phyloP scores from a whole-genome alignment of 2,329 filamentous ascomycete species.

The Endothia cerciana region DNA sequence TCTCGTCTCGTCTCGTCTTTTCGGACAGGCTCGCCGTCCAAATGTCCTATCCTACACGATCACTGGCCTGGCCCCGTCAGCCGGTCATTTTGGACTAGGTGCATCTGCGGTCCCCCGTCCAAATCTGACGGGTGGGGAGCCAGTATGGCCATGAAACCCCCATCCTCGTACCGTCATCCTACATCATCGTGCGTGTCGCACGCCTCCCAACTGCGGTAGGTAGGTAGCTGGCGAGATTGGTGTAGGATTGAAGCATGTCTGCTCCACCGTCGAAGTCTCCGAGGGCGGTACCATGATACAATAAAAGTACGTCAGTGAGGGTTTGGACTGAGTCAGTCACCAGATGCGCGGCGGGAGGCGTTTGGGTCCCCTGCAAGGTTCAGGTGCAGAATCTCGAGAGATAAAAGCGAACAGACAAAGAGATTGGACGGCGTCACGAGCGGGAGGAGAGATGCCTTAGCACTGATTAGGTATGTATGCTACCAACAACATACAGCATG shows the following conservation, averaged over 20 bases:
- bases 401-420: background rate
- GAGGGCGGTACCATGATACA: background rate
- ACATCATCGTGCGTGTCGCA: constrained; percentile 14
- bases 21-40: background rate
- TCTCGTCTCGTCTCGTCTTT: background rate
- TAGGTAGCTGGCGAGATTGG: constrained; percentile 8
- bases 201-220: constrained; percentile 8
- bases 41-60: background rate
- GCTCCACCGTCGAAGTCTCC: constrained; percentile 3
- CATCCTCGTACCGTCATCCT: constrained; percentile 3
- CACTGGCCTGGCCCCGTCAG: constrained; percentile 3
- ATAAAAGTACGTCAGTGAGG: constrained; percentile 12
- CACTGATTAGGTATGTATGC: no score
- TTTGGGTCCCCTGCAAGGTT: background rate
- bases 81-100: constrained; percentile 4
- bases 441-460: background rate
- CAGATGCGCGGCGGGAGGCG: background rate
- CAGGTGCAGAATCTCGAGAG: background rate
- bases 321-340: constrained; percentile 2
- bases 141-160: constrained; percentile 10
- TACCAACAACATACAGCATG: background rate
- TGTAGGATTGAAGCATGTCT: constrained; percentile 10
- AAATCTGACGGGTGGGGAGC: background rate
- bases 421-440: background rate
- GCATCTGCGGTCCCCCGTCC: background rate